Percentiles rank a stretch among this genome's conserved stretches.
These are phyloP conservation scores for Xylariaceae sp. DNA, from an alignment of 2,329 filamentous ascomycete genomes.

Conservation along the genomic window DNA sequence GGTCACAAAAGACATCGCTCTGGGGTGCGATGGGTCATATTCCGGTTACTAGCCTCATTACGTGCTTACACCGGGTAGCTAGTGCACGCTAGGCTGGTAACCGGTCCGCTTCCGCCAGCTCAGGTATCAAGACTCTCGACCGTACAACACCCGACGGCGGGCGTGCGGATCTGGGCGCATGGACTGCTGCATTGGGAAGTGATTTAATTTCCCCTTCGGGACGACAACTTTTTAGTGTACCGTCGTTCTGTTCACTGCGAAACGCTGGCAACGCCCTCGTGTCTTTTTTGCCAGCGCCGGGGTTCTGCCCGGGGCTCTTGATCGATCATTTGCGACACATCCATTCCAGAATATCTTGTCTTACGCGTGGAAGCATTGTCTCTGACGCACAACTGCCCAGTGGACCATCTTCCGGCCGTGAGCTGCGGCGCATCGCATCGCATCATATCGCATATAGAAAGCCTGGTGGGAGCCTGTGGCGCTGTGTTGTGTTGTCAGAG, in stretches of 20 bases:
- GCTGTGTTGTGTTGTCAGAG: background rate
- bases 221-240: background rate
- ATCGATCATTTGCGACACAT: conserved; percentile 8
- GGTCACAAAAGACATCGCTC: background rate
- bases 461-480: too few species aligned
- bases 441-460: conserved; percentile 5
- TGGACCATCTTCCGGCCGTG: conserved; percentile 14
- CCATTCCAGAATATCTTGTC: conserved; percentile 9
- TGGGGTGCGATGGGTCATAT: background rate
- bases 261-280: background rate
- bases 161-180: background rate
- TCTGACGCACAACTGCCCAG: background rate
- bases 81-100: background rate
- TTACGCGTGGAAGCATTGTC: conserved; percentile 9
- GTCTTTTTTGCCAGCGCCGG: conserved; percentile 6
- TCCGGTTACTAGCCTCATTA: background rate
- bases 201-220: background rate
- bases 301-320: background rate
- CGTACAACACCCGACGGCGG: too few species aligned
- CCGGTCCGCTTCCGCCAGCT: background rate
- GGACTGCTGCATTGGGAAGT: background rate
- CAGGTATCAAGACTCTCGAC: too few species aligned
- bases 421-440: conserved; percentile 7
- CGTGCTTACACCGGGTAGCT: background rate
- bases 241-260: background rate